Conservation (phyloP, 2,329 filamentous ascomycete genomes). For the Neocucurbitaria cava region DNA sequence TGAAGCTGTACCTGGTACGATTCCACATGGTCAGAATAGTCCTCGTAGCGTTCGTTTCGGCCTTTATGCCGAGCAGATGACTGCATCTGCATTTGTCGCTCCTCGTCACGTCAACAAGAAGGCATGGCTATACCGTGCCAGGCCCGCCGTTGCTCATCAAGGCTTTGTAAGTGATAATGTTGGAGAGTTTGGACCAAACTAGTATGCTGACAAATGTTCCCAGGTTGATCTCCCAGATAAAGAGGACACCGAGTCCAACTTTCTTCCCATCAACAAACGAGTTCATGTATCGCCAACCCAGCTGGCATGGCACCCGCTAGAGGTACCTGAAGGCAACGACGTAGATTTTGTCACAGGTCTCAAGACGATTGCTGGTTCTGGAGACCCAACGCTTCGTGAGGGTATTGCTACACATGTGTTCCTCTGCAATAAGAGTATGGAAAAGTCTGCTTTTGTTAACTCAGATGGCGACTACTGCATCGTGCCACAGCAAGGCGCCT, state of each 20-base stretch:
- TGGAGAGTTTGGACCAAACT: too few relatives aligned
- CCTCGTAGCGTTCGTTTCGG: constrained; percentile 45
- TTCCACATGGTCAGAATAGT: constrained; percentile 56
- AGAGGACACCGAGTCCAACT: constrained; percentile 45
- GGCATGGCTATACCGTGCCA: constrained; percentile 44
- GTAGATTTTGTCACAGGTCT: constrained; percentile 45
- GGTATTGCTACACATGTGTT: constrained; percentile 46
- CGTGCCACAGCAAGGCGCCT: constrained; percentile 74
- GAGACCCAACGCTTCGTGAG: constrained; percentile 47
- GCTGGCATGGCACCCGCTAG: constrained; percentile 47
- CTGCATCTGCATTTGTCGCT: constrained; percentile 43
- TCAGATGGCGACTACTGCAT: constrained; percentile 78
- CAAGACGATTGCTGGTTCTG: constrained; percentile 48
- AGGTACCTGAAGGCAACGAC: constrained; percentile 40
- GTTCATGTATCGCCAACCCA: constrained; percentile 48
- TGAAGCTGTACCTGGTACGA: constrained; percentile 55
- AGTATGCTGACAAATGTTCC: too few relatives aligned
- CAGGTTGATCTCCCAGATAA: constrained; percentile 47
- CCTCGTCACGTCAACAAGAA: constrained; percentile 47
- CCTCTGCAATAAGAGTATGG: constrained; percentile 47
- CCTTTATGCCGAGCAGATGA: constrained; percentile 49
- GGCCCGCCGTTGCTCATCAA: constrained; percentile 48
- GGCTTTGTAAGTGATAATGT: constrained; percentile 51
- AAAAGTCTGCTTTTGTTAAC: constrained; percentile 58
- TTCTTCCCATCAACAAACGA: constrained; percentile 44